Evolutionary conservation across 2,329 filamentous ascomycete genomes (phyloP).

Genomic region (Ceratocystis ficicola): DNA sequence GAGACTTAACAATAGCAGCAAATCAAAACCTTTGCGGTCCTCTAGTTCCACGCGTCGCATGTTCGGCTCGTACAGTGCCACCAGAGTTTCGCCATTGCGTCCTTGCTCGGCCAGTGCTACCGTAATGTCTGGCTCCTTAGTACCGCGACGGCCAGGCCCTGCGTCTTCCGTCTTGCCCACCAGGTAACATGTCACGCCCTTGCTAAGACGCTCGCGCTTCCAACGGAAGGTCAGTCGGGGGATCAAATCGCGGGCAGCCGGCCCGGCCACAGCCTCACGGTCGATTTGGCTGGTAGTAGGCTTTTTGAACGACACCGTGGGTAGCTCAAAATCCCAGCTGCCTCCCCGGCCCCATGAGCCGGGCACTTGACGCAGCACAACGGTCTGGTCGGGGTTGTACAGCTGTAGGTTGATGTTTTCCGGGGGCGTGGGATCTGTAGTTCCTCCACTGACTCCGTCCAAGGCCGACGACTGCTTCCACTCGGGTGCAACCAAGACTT

Average conservation of each 20-base stretch:
- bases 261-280: conserved; percentile 37
- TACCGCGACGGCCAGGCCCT: conserved; percentile 53
- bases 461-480: conserved; percentile 50
- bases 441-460: conserved; percentile 14
- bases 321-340: conserved; percentile 87
- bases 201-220: conserved; percentile 69
- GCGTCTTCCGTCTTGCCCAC: conserved; percentile 58
- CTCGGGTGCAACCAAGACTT: conserved; percentile 71
- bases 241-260: conserved; percentile 36
- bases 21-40: conserved; percentile 83
- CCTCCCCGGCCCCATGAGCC: conserved; percentile 70
- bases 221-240: conserved; percentile 77
- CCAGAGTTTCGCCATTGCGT: conserved; percentile 43
- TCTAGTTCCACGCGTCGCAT: conserved; percentile 82
- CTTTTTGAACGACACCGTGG: conserved; percentile 67
- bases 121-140: conserved; percentile 88
- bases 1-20: conserved; percentile 56
- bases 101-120: conserved; percentile 72
- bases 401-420: conserved; percentile 72
- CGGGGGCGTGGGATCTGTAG: conserved; percentile 35
- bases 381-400: conserved; percentile 83
- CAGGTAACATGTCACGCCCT: conserved; percentile 80
- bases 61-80: conserved; percentile 91
- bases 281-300: conserved; percentile 73
- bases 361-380: conserved; percentile 57